Percentiles rank a stretch among this genome's conserved stretches.
Conservation (phyloP, 805 yeast genomes). For the Kodamaea kakaduensis region DNA sequence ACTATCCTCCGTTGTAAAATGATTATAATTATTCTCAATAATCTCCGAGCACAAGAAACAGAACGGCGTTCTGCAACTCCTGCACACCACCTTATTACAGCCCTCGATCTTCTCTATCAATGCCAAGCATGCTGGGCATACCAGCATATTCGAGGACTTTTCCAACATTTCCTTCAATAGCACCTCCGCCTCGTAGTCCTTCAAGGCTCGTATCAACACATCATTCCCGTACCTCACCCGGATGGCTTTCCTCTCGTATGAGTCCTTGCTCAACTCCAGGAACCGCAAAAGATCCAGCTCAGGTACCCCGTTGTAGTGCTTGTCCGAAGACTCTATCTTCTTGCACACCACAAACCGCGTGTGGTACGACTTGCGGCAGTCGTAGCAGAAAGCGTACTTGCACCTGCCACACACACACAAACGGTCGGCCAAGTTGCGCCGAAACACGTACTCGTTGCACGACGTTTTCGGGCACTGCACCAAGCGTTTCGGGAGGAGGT, state of each 20-base stretch:
- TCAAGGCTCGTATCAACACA: slow-evolving; percentile 37
- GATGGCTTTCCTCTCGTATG: slow-evolving; percentile 20
- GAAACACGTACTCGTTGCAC: slow-evolving; percentile 45
- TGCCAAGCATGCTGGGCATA: slow-evolving; percentile 52
- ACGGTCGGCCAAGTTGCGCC: slow-evolving; percentile 43
- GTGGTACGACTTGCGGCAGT: slow-evolving; percentile 61
- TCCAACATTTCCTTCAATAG: slow-evolving; percentile 42
- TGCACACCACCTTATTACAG: slow-evolving; percentile 61
- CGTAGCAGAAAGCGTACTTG: slow-evolving; percentile 50
- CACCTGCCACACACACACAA: slow-evolving; percentile 50
- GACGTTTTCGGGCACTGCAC: slow-evolving; percentile 46
- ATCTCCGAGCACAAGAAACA: slow-evolving; percentile 55
- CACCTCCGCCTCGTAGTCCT: slow-evolving; percentile 45
- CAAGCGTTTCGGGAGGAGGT: slow-evolving; percentile 45
- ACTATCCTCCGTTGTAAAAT: slow-evolving; percentile 40
- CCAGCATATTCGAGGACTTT: slow-evolving; percentile 24
- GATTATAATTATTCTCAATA: slow-evolving; percentile 46
- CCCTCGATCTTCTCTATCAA: slow-evolving; percentile 56
- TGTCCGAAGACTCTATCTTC: slow-evolving; percentile 14
- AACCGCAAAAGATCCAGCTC: background rate
- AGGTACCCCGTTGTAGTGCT: slow-evolving; percentile 21
- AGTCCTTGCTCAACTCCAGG: slow-evolving; percentile 1
- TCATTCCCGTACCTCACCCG: slow-evolving; percentile 44
- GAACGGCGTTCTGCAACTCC: slow-evolving; percentile 44
- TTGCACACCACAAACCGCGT: slow-evolving; percentile 48